Evolutionary conservation across 78 protist genomes (phyloP).

Genomic region (Planoprotostelium fungivorum): DNA sequence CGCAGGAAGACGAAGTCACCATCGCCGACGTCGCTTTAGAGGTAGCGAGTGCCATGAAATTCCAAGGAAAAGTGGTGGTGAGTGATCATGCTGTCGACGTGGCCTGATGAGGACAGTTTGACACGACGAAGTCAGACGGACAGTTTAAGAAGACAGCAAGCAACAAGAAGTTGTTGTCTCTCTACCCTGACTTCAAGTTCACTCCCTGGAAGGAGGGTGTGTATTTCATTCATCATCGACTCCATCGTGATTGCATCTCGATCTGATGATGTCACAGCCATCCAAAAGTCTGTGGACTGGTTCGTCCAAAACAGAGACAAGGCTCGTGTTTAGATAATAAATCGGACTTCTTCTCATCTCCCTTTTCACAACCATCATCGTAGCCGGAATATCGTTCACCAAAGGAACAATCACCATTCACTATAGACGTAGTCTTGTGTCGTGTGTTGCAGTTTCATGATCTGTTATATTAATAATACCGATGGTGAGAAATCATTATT

Average conservation of each 20-base stretch:
- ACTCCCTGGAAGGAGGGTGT: constrained; percentile 77
- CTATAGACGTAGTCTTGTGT: no score
- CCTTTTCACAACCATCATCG: no score
- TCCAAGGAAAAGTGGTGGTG: constrained; percentile 53
- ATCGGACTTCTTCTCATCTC: no score
- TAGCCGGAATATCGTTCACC: no score
- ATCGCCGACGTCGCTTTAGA: constrained; percentile 71
- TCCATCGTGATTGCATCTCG: no score
- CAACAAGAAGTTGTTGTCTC: constrained; percentile 74
- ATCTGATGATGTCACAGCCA: no score
- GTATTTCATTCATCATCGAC: no score
- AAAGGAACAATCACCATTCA: no score
- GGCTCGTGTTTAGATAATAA: no score
- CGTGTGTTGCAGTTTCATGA: no score
- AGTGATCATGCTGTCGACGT: not conserved
- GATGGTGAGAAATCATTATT: no score
- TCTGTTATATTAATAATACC: no score
- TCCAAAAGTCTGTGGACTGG: not conserved
- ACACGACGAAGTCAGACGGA: constrained; percentile 91
- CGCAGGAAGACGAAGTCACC: constrained; percentile 81
- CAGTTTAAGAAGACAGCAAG: constrained; percentile 91
- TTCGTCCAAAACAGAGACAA: not conserved
- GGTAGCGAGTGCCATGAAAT: constrained; percentile 69
- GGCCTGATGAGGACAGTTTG: constrained; percentile 30
- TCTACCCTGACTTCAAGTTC: constrained; percentile 74